phyloP scores from a whole-genome alignment of 306 rosid species.

The Biancaea sappan region DNA sequence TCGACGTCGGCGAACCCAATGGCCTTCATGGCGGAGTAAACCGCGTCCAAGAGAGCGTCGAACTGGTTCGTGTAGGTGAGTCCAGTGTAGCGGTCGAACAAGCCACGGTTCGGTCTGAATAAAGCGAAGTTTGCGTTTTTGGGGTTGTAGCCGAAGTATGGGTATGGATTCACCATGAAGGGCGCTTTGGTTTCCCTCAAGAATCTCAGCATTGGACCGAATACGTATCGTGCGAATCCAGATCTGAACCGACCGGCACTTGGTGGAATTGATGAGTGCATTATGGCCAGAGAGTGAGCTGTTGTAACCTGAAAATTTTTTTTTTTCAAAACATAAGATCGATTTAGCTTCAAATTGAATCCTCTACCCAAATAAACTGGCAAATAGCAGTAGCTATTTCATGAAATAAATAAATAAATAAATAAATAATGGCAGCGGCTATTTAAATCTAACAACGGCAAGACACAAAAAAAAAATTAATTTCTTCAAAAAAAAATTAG shows the following conservation, averaged over 20 bases:
- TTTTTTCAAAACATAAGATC: not conserved
- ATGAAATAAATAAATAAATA: no score
- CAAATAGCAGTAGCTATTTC: no score
- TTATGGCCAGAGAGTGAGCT: conserved; percentile 74
- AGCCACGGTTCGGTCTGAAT: conserved; percentile 63
- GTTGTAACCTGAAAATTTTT: conserved; percentile 72
- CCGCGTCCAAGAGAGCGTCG: conserved; percentile 72
- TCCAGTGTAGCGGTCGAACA: conserved; percentile 53
- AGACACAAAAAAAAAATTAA: no score
- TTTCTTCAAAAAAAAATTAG: no score
- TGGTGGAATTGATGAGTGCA: conserved; percentile 62
- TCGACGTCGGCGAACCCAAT: conserved; percentile 61
- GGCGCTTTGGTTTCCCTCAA: conserved; percentile 61
- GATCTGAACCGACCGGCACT: conserved; percentile 71
- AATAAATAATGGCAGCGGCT: no score
- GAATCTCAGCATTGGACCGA: conserved; percentile 65
- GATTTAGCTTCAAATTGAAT: no score
- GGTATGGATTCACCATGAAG: conserved; percentile 89
- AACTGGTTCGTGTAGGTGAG: conserved; percentile 72
- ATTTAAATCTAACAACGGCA: no score
- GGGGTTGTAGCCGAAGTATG: conserved; percentile 76
- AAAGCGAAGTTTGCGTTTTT: conserved; percentile 53
- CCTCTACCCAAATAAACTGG: no score
- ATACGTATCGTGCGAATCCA: conserved; percentile 44
- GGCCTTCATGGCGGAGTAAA: conserved; percentile 66